Conservation (phyloP, 108 stramenopile species). For the Tribonema minus region DNA sequence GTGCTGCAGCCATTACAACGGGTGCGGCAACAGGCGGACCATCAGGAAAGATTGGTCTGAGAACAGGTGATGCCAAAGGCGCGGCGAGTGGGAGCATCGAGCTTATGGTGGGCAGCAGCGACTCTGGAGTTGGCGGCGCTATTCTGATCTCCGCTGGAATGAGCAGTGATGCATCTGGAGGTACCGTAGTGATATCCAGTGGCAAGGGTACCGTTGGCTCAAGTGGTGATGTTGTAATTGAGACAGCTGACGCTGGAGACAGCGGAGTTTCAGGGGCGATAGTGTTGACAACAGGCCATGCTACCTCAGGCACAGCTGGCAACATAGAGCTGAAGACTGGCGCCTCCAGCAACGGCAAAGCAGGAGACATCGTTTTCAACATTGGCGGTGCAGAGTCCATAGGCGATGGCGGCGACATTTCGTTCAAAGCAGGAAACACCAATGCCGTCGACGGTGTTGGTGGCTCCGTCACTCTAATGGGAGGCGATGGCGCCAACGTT, state of each 20-base stretch:
- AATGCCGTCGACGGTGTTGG: slow-evolving; percentile 21
- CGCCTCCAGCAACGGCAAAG: slow-evolving; percentile 20
- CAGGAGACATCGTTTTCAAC: slow-evolving; percentile 31
- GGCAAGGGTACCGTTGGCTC: slow-evolving; percentile 12
- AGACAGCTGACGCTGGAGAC: slow-evolving; percentile 25
- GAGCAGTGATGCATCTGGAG: slow-evolving; percentile 12
- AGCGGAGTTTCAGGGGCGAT: slow-evolving; percentile 37
- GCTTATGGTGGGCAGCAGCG: slow-evolving; percentile 48
- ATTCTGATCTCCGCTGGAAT: slow-evolving; percentile 44
- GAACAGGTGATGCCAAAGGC: slow-evolving; percentile 41
- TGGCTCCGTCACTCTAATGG: slow-evolving; percentile 13
- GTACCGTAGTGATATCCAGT: slow-evolving; percentile 7
- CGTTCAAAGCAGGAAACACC: slow-evolving; percentile 31
- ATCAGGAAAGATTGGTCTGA: slow-evolving; percentile 41
- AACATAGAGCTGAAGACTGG: slow-evolving; percentile 44
- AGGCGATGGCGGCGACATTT: slow-evolving; percentile 19
- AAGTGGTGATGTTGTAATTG: slow-evolving; percentile 22
- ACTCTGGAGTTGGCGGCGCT: slow-evolving; percentile 50
- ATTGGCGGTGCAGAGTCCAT: slow-evolving; percentile 24
- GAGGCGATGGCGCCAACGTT: slow-evolving; percentile 1
- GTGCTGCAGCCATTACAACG: slow-evolving; percentile 9
- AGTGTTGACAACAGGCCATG: slow-evolving; percentile 45
- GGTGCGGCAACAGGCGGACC: slow-evolving; percentile 23
- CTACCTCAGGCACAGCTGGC: slow-evolving; percentile 35
- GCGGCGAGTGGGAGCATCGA: slow-evolving; percentile 46